Base-by-base conservation (phyloP, 352 stramenopile genomes). In the Globisporangium iwayamae region DNA sequence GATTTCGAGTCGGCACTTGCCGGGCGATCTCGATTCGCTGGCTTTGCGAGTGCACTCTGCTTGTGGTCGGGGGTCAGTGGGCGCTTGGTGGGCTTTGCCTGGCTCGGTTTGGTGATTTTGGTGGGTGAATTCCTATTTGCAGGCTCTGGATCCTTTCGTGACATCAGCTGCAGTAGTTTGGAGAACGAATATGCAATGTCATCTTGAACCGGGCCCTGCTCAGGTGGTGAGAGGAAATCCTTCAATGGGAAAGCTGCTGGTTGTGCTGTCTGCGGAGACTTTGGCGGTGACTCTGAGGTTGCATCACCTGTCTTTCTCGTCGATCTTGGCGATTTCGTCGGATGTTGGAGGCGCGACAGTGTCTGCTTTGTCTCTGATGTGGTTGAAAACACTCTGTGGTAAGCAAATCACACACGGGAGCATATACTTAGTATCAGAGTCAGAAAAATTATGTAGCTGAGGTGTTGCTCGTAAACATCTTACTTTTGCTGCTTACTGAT, bases 181-280 rank as follows among this genome's bases (percentile, higher is more conserved):
- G 71, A 80, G 66, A 80, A 80, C 9, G 71, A 80, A 4, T 52
- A 63, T 3, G 71, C 28, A 4, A 72, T 71, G 7, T 65, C 60
- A n/a, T 72, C 54, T 41, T 68, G 14, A 10, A 65, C 51, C 3
- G 60, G 36, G n/a, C 30, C 25, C 13, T 20, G 16, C 5, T 39
- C 32, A 3, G 59, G 8, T 1, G 59, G 9, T 8, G 59, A 18
- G 18, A 67, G 34, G 20, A 57, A 53, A 5, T 56, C 50, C 20
- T 25, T 46, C 13, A 55, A 50, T 11, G 28, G 18, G 10, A 56
- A 61, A 14, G 56, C 13, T 14, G 36, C 4, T 18, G 25, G 7
- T 28, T 22, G 39, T 4, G 22, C 28, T 2, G n/a, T 4, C 32
- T 38, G 36, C 2, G 54, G 54, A 11, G 54, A 58, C 16, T 53